Percentiles rank a stretch among this genome's conserved stretches.
Evolutionary conservation across 768 basidiomycete genomes (phyloP).

Genomic region (Cyclocybe cylindracea): DNA sequence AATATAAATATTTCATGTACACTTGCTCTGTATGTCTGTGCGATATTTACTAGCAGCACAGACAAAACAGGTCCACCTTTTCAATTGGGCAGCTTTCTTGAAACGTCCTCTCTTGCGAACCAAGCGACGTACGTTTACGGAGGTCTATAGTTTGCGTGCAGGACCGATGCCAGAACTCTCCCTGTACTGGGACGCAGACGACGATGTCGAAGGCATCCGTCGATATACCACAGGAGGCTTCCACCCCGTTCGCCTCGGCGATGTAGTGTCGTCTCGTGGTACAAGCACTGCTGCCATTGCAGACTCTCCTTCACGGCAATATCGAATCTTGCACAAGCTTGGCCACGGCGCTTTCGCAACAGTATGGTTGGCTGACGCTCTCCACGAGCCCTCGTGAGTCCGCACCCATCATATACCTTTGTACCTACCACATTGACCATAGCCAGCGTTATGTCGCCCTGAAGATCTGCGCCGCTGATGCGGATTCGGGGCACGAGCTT

Average conservation of each 20-base stretch:
- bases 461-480: slow-evolving; percentile 7
- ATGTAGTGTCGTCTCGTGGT: neutral
- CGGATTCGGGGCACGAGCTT: slow-evolving; percentile 1
- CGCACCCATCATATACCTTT: neutral
- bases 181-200: slow-evolving; percentile 7
- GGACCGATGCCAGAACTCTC: neutral
- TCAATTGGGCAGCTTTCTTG: no score
- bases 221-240: slow-evolving; percentile 7
- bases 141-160: no score
- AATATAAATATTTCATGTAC: no score
- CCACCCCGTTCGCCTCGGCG: slow-evolving; percentile 8
- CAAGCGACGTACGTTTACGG: no score
- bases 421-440: neutral
- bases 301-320: neutral
- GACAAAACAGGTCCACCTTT: no score
- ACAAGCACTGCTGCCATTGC: neutral
- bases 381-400: slow-evolving; percentile 3
- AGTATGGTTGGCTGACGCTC: slow-evolving; percentile 8
- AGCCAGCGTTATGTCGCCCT: slow-evolving; percentile 5
- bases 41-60: no score
- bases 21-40: no score
- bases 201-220: slow-evolving; percentile 1
- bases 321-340: slow-evolving; percentile 14
- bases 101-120: no score
- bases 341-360: slow-evolving; percentile 12